A percentile compares a stretch with the other conserved stretches of the same genome.
Conservation (phyloP, 2,329 filamentous ascomycete genomes). For the Arthrobotrys iridis region DNA sequence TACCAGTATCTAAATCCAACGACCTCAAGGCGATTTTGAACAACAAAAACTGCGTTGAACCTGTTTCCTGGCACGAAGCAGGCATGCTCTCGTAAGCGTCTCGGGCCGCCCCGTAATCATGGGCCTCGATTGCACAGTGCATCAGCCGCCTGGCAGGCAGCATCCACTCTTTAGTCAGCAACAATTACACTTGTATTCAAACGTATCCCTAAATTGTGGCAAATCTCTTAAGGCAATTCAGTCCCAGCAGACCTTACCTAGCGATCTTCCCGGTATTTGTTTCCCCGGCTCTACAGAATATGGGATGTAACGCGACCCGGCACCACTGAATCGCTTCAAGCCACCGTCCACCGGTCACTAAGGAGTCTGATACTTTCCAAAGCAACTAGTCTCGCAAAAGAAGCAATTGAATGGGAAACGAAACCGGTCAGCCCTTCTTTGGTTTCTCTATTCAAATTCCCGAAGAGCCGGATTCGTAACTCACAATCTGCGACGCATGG, state of each 20-base stretch:
- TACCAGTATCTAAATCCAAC: constrained; percentile 68
- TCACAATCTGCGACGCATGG: constrained; percentile 74
- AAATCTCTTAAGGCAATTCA: background rate
- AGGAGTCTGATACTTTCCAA: constrained; percentile 79
- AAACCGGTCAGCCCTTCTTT: background rate
- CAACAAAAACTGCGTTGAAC: constrained; percentile 76
- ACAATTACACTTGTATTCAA: background rate
- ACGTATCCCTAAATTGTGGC: background rate
- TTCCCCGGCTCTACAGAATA: constrained; percentile 74
- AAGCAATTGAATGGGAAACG: constrained; percentile 6
- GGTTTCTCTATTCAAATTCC: background rate
- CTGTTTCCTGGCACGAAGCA: constrained; percentile 68
- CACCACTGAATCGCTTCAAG: constrained; percentile 76
- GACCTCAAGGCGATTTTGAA: constrained; percentile 76
- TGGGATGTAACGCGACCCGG: constrained; percentile 70
- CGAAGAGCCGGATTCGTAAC: constrained; percentile 57
- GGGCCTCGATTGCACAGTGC: constrained; percentile 72
- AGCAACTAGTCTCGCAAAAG: constrained; percentile 71
- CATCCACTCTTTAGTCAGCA: constrained; percentile 52
- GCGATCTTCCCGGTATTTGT: constrained; percentile 75
- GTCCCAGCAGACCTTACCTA: constrained; percentile 64
- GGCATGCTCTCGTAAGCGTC: constrained; percentile 71
- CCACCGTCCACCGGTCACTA: constrained; percentile 67
- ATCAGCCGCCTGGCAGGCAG: constrained; percentile 73
- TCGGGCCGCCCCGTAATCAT: constrained; percentile 68